These are phyloP conservation scores for Apostasia ramifera DNA, from an alignment of 106 monocot species.

Conservation along the genomic window DNA sequence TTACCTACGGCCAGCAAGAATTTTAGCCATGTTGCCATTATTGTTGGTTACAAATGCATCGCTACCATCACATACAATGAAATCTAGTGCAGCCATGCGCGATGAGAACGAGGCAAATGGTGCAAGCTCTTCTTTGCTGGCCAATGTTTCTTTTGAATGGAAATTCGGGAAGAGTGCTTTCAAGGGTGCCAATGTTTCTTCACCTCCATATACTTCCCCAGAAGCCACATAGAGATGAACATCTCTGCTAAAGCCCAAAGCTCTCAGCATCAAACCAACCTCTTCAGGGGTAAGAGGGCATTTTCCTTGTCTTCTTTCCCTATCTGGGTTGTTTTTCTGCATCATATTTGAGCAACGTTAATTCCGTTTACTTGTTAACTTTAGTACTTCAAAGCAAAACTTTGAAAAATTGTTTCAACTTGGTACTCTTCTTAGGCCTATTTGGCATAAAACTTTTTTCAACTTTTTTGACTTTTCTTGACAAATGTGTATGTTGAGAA, in stretches of 20 bases:
- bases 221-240: constrained; percentile 80
- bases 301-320: constrained; percentile 68
- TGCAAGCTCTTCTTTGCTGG: constrained; percentile 47
- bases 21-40: constrained; percentile 84
- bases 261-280: constrained; percentile 75
- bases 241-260: constrained; percentile 57
- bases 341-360: background rate
- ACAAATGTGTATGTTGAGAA: no score
- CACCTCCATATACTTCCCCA: constrained; percentile 77
- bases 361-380: no score
- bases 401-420: no score
- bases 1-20: constrained; percentile 76
- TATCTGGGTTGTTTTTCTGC: constrained; percentile 59
- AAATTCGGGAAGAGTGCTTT: constrained; percentile 74
- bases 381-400: no score
- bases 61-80: constrained; percentile 77
- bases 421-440: no score
- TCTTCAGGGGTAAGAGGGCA: constrained; percentile 80
- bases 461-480: no score
- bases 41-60: constrained; percentile 82
- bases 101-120: constrained; percentile 67
- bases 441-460: no score
- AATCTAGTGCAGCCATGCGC: constrained; percentile 86
- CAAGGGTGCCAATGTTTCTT: constrained; percentile 58
- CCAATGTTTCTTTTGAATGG: constrained; percentile 68